These are phyloP conservation scores for Arachnopeziza araneosa DNA, from an alignment of 2,329 filamentous ascomycete genomes.

Conservation along the genomic window DNA sequence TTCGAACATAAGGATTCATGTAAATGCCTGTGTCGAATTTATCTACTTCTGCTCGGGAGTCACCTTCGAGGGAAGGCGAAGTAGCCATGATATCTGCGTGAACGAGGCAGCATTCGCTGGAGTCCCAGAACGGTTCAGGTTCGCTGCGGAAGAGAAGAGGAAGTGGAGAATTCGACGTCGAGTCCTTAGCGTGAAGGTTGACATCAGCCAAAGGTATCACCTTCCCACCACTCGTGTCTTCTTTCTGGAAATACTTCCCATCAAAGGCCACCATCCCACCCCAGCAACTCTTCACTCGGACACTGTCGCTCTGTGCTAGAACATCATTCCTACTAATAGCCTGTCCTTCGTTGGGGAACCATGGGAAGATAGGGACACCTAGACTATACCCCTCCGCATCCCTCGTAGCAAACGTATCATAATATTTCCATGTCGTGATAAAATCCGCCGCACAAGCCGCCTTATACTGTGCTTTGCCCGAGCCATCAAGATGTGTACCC, in stretches of 20 bases:
- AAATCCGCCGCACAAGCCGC: conserved; percentile 70
- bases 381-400: conserved; percentile 59
- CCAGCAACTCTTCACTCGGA: conserved; percentile 70
- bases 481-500: conserved; percentile 45
- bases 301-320: conserved; percentile 53
- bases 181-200: background rate
- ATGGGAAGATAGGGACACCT: conserved; percentile 62
- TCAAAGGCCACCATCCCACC: conserved; percentile 69
- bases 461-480: conserved; percentile 52
- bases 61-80: background rate
- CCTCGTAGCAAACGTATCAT: conserved; percentile 68
- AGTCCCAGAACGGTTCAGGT: conserved; percentile 54
- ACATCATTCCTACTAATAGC: conserved; percentile 57
- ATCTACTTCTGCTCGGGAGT: conserved; percentile 22
- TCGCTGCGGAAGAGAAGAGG: conserved; percentile 47
- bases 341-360: conserved; percentile 50
- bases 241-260: conserved; percentile 51
- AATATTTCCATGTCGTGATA: conserved; percentile 60
- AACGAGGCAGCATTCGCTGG: conserved; percentile 59
- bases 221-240: background rate
- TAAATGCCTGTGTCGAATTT: conserved; percentile 51
- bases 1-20: conserved; percentile 70
- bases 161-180: conserved; percentile 1
- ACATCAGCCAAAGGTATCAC: background rate
- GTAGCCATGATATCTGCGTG: conserved; percentile 41